Evolutionary conservation across 108 stramenopile genomes (phyloP).

Genomic region (Cyclotella cryptica): DNA sequence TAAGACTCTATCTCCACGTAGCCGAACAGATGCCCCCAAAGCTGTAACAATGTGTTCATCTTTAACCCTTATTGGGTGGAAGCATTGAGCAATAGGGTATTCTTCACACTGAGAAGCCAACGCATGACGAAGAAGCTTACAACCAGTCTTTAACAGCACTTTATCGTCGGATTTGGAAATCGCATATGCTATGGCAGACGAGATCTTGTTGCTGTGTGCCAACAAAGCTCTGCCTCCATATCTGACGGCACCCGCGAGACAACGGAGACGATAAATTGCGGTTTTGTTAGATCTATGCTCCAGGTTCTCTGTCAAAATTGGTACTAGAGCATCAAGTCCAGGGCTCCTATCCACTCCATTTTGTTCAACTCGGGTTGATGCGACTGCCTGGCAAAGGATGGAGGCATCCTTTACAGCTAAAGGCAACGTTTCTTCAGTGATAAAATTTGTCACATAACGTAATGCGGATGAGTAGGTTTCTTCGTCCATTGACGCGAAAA

Average conservation of each 20-base stretch:
- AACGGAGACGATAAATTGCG: constrained; percentile 77
- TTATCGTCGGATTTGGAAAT: constrained; percentile 75
- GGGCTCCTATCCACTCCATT: constrained; percentile 55
- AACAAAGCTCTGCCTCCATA: constrained; percentile 66
- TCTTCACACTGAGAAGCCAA: constrained; percentile 83
- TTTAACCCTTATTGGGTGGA: constrained; percentile 39
- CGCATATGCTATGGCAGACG: constrained; percentile 65
- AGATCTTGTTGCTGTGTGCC: constrained; percentile 60
- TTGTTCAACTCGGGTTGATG: constrained; percentile 58
- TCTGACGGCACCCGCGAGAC: constrained; percentile 83
- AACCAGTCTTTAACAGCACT: constrained; percentile 80
- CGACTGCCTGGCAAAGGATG: constrained; percentile 77
- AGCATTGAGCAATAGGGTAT: constrained; percentile 61
- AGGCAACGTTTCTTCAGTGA: constrained; percentile 80
- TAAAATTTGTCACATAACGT: constrained; percentile 68
- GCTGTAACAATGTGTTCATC: background rate
- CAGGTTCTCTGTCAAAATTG: constrained; percentile 72
- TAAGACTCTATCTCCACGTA: constrained; percentile 57
- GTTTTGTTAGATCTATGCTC: constrained; percentile 76
- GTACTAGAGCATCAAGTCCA: constrained; percentile 78
- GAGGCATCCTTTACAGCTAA: constrained; percentile 84
- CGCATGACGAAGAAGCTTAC: constrained; percentile 86
- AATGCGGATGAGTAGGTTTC: constrained; percentile 66
- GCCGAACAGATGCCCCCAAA: constrained; percentile 54
- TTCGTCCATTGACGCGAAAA: constrained; percentile 84